A percentile compares a stretch with the other conserved stretches of the same genome.
These are phyloP conservation scores for Podaxis sp. DNA, from an alignment of 768 basidiomycete genomes.

Conservation along the genomic window DNA sequence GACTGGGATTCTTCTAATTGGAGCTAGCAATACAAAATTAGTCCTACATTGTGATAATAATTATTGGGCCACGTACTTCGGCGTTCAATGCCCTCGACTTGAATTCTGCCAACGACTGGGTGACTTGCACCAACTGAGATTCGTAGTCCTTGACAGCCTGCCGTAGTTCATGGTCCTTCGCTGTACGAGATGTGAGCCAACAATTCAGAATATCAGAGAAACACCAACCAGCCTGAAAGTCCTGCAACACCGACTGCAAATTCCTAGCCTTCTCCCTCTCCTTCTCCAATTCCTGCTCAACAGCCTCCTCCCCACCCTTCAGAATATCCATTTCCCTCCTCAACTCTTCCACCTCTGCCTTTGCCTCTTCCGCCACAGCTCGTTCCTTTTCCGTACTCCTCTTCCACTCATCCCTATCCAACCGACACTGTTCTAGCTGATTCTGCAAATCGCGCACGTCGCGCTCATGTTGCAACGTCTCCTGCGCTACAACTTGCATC, in stretches of 20 bases:
- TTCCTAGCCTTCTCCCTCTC: constrained; percentile 79
- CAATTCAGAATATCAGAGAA: background rate
- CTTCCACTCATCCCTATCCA: constrained; percentile 73
- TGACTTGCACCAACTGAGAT: constrained; percentile 64
- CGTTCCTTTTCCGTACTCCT: constrained; percentile 57
- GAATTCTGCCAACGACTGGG: constrained; percentile 83
- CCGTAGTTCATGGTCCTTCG: constrained; percentile 87
- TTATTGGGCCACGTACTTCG: constrained; percentile 54
- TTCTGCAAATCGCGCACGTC: constrained; percentile 79
- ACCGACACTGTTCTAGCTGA: constrained; percentile 84
- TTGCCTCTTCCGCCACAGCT: constrained; percentile 68
- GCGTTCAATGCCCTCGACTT: constrained; percentile 87
- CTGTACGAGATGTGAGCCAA: constrained; percentile 38
- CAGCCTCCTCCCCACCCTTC: constrained; percentile 55
- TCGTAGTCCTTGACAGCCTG: constrained; percentile 85
- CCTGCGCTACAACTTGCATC: constrained; percentile 68
- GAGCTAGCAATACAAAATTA: constrained; percentile 42
- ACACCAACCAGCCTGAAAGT: constrained; percentile 89
- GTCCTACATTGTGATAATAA: constrained; percentile 7
- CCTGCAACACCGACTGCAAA: constrained; percentile 89
- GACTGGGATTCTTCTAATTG: constrained; percentile 72
- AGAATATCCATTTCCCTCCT: constrained; percentile 70
- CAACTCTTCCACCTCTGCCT: constrained; percentile 52
- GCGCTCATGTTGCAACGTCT: constrained; percentile 68
- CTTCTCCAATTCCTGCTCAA: constrained; percentile 54